Evolutionary conservation across 1,284 basidiomycete genomes (phyloP).

Genomic region (Sanghuangporus weigelae): DNA sequence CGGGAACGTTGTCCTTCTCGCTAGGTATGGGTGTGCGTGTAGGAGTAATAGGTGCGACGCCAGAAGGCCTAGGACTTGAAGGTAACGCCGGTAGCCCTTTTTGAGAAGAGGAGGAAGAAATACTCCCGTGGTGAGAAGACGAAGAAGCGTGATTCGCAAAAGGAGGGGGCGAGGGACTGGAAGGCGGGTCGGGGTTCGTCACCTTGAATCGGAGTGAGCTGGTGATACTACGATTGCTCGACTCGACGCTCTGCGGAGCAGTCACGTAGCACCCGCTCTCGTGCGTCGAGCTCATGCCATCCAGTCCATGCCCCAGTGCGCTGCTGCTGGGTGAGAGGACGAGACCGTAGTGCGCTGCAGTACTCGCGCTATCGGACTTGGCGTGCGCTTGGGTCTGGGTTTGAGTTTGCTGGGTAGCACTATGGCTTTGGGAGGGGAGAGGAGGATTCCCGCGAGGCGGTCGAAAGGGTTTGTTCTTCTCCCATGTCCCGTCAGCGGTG

Average conservation of each 20-base stretch:
- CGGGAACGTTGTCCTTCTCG: constrained; percentile 4
- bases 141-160: constrained; percentile 17
- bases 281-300: constrained; percentile 10
- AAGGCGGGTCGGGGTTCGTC: constrained; percentile 1
- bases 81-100: constrained; percentile 35
- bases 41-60: background rate
- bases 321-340: background rate
- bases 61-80: constrained; percentile 19
- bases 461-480: constrained; percentile 8
- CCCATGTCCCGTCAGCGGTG: background rate
- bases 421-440: background rate
- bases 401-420: background rate
- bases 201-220: constrained; percentile 1
- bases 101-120: constrained; percentile 26
- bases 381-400: background rate
- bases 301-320: background rate
- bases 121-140: constrained; percentile 2
- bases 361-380: constrained; percentile 11
- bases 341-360: background rate
- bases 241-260: constrained; percentile 13
- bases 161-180: constrained; percentile 4
- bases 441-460: constrained; percentile 7
- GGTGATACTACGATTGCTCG: background rate
- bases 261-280: constrained; percentile 13
- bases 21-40: background rate